These are phyloP conservation scores for Biancaea sappan DNA, from an alignment of 306 rosid genomes.

Conservation along the genomic window DNA sequence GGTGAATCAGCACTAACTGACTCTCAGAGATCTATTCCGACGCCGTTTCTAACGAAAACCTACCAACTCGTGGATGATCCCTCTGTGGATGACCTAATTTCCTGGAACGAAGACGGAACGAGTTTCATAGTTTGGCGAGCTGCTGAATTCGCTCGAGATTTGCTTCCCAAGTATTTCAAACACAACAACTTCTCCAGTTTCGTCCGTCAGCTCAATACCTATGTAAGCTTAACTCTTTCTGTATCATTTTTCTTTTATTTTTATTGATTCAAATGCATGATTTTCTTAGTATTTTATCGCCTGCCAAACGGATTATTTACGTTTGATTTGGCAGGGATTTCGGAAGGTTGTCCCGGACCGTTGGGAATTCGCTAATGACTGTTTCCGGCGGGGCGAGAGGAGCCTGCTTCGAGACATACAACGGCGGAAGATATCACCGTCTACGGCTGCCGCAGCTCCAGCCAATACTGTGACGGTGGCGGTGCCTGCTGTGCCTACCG, in stretches of 20 bases:
- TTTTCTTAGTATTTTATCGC: background rate
- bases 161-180: conserved; percentile 87
- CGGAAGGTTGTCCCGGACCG: conserved; percentile 96
- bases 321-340: conserved; percentile 65
- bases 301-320: background rate
- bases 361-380: conserved; percentile 93
- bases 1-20: conserved; percentile 66
- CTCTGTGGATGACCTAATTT: conserved; percentile 70
- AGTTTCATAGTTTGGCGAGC: conserved; percentile 91
- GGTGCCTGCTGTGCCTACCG: conserved; percentile 41
- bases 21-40: conserved; percentile 84
- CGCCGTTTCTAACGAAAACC: conserved; percentile 87
- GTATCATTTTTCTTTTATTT: background rate
- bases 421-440: conserved; percentile 69
- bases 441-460: conserved; percentile 1
- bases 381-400: conserved; percentile 77
- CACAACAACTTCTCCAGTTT: conserved; percentile 96
- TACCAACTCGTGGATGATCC: conserved; percentile 89
- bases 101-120: conserved; percentile 93
- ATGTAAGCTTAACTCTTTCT: conserved; percentile 42
- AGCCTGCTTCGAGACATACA: conserved; percentile 82
- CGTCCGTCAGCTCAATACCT: conserved; percentile 96
- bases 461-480: conserved; percentile 51
- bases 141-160: conserved; percentile 96
- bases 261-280: background rate